Base-by-base conservation (phyloP, 2,329 filamentous ascomycete species). In the Pseudocercospora musae region DNA sequence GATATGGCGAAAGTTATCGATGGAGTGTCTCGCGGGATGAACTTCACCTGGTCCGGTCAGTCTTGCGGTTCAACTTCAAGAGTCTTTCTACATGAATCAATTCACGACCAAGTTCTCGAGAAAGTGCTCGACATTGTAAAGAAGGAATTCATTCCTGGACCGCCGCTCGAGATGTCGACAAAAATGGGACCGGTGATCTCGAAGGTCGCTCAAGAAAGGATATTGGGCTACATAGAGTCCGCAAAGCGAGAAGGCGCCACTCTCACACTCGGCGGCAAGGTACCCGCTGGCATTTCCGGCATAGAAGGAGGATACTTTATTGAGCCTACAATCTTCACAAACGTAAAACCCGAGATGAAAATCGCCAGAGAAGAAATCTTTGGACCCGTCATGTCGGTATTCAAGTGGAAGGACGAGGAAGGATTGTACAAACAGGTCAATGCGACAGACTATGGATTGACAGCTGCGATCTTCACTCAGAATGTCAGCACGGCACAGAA, bases 331-430 rank as follows among this genome's bases (percentile, higher is more conserved):
- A 50, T 50, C 8, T 50, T 50, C 46, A 50, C 81, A 7, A 77
- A 84, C 57, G 83, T 86, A 20, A 84, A 79, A 64, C 80, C 84
- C 58, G 70, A 79, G 67, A 86, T 85, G 82, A 79, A 75, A 61
- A 81, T 87, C 56, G 82, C 81, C 72, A 79, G 81, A 21, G 84
- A 87, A 65, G 86, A 88, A 63, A 79, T 87, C 0, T 88, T 88
- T 63, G 86, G 86, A 0, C 85, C 86, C 0, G 63, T 63, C 15
- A 63, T 65, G 63, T 56, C 57, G 4, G 62, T 68, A 2, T 62
- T 67, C 58, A 67, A 64, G 25, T 68, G 64, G 64, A 62, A 20
- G 13, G 60, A 66, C 25, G 66, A 67, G 42, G 62, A 59, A 7
- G 67, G 64, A 2, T 52, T 68, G 42, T 59, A 60, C 48, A 25